Evolutionary conservation across 768 basidiomycete genomes (phyloP).

Genomic region (Lactifluus echinatus): DNA sequence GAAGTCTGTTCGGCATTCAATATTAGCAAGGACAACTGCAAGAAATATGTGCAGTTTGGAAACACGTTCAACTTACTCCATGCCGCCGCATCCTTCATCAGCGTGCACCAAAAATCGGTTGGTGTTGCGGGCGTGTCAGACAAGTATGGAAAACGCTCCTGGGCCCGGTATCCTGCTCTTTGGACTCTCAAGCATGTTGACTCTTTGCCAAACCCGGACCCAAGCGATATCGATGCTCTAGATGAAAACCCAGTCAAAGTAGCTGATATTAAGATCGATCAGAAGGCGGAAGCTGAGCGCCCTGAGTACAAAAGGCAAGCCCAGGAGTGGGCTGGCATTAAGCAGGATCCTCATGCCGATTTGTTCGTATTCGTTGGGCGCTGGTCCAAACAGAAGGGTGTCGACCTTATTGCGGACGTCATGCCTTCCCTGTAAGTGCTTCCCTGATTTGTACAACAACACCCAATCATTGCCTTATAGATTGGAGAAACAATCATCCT

Average conservation of each 20-base stretch:
- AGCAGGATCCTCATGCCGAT: conserved; percentile 83
- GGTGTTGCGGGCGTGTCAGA: conserved; percentile 97
- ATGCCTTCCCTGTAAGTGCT: conserved; percentile 74
- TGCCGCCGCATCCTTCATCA: conserved; percentile 88
- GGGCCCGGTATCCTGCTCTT: conserved; percentile 93
- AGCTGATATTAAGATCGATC: conserved; percentile 68
- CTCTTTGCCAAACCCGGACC: conserved; percentile 91
- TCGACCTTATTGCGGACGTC: conserved; percentile 94
- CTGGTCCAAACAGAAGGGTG: conserved; percentile 98
- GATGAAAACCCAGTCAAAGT: conserved; percentile 69
- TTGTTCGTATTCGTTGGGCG: conserved; percentile 95
- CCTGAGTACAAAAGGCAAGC: conserved; percentile 88
- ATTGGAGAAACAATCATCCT: conserved; percentile 74
- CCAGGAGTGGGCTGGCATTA: conserved; percentile 92
- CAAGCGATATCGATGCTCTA: conserved; percentile 87
- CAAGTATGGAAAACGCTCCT: conserved; percentile 94
- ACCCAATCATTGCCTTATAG: conserved; percentile 31
- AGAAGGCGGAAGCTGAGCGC: conserved; percentile 74
- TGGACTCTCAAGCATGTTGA: conserved; percentile 96
- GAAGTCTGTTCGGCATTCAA: conserved; percentile 98
- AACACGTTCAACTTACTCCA: conserved; percentile 96
- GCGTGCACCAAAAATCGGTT: conserved; percentile 83
- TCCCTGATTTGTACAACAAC: conserved; percentile 7
- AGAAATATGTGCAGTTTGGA: conserved; percentile 95
- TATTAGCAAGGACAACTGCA: conserved; percentile 92